Conservation (phyloP, 768 basidiomycete species). For the Boletus patriciae region DNA sequence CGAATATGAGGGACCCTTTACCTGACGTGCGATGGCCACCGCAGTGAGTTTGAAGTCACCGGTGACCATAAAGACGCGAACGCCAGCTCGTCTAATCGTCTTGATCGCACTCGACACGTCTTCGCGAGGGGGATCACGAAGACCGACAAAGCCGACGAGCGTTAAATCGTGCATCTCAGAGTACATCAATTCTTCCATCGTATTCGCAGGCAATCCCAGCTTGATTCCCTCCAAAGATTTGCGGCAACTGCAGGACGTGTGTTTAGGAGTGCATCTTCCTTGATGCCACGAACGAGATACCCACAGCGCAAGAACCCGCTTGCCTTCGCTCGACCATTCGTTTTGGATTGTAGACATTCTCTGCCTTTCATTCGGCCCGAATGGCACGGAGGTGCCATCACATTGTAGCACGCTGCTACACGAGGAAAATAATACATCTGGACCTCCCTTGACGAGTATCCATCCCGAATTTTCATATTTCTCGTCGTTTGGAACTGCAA, state of each 20-base stretch:
- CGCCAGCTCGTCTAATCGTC: constrained; percentile 50
- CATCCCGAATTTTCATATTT: constrained; percentile 18
- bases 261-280: neutral
- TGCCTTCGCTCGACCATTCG: constrained; percentile 48
- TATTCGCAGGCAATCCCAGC: constrained; percentile 21
- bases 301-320: constrained; percentile 52
- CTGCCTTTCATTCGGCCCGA: constrained; percentile 25
- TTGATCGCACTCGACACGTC: constrained; percentile 48
- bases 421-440: constrained; percentile 48
- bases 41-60: constrained; percentile 58
- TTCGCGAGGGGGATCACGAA: constrained; percentile 58
- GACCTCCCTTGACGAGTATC: constrained; percentile 58
- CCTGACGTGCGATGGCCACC: constrained; percentile 49
- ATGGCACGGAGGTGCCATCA: constrained; percentile 34
- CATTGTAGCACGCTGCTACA: constrained; percentile 37
- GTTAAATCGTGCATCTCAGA: constrained; percentile 40
- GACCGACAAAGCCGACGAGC: constrained; percentile 52
- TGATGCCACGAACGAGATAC: neutral
- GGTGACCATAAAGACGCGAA: constrained; percentile 57
- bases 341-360: constrained; percentile 35
- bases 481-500: constrained; percentile 24
- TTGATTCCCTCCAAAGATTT: constrained; percentile 27
- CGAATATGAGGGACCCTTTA: constrained; percentile 22
- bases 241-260: constrained; percentile 24
- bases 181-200: constrained; percentile 41